Percentiles rank a stretch among this genome's conserved stretches.
Conservation (phyloP, 805 yeast genomes). For the Starmerella bombi region DNA sequence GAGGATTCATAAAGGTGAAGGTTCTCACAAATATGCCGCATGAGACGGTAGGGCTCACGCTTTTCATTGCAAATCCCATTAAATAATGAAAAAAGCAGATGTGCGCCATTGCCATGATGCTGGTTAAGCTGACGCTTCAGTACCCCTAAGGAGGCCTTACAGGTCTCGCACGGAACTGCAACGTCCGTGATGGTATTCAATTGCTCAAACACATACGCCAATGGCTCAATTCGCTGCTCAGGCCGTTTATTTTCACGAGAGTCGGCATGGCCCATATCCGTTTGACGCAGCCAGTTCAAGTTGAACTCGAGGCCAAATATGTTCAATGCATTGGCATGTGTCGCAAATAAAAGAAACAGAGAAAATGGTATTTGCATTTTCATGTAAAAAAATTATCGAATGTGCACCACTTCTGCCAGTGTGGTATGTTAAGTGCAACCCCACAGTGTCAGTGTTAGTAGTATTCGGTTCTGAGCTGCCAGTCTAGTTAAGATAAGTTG, state of each 20-base stretch:
- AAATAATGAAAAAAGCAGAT: conserved; percentile 1
- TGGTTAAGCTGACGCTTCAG: conserved; percentile 5
- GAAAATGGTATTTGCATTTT: neutral
- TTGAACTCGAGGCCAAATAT: neutral
- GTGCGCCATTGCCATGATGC: neutral
- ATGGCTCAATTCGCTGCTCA: conserved; percentile 8
- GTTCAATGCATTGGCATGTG: neutral
- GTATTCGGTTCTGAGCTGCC: no score
- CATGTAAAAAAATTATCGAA: no score
- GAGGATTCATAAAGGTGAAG: conserved; percentile 10
- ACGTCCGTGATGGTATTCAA: conserved; percentile 3
- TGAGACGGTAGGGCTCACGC: conserved; percentile 7
- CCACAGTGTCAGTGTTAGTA: no score
- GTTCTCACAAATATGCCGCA: conserved; percentile 10
- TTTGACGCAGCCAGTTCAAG: conserved; percentile 13
- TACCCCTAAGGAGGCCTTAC: conserved; percentile 7
- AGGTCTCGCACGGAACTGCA: conserved; percentile 22
- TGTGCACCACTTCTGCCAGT: no score
- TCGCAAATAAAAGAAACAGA: neutral
- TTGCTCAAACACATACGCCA: conserved; percentile 8
- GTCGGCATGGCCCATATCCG: conserved; percentile 5
- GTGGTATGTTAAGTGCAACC: no score
- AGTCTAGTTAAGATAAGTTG: no score
- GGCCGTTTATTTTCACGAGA: conserved; percentile 7
- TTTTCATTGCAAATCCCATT: conserved; percentile 15